Evolutionary conservation across 257 asterid species (phyloP), one percentile per base, ranked within the genome.

Genomic region (Solanum rostratum): DNA sequence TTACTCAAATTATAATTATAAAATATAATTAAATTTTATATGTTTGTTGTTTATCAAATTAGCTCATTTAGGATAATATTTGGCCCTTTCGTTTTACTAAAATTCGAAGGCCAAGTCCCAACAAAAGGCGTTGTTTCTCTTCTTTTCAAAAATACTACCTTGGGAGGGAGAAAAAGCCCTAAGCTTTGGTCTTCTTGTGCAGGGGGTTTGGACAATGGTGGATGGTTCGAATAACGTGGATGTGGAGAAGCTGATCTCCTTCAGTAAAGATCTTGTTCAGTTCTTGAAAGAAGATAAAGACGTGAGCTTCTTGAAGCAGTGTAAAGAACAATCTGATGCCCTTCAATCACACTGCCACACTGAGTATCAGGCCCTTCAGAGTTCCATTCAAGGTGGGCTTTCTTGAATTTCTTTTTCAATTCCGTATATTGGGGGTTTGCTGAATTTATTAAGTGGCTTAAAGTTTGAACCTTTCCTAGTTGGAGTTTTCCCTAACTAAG

Each of bases 201-300:
- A 4, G 68, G 10, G 33, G 33, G 33, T 13, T 5, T 63, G 46
- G 8, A 10, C 1, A 80, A 88, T 90, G 93, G 92, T 84, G 41
- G 93, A 89, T 22, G 41, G 83, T 33, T 53, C 88, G 13, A 79
- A 84, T 43, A 86, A 82, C 84, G 71, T 93, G 19, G 90, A 91
- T 46, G 87, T 88, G 89, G 95, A 91, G 45, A 91, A 89, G 59
- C 88, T 91, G 59, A 81, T 89, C 65, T 88, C 84, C 41, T 88
- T 83, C 84, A 81, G 95, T 85, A 84, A 89, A 68, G 93, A 92
- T 84, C 88, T 95, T 84, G 86, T 91, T 24, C 88, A 84, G 49
- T 71, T 95, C 6, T 81, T 95, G 88, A 89, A 88, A 49, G 88
- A 88, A 43, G 93, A 89, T 19, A 92, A 89, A 84, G 96, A 93